A percentile compares a stretch with the other conserved stretches of the same genome.
Evolutionary conservation across 257 asterid genomes (phyloP).

Genomic region (Paulownia fortunei): DNA sequence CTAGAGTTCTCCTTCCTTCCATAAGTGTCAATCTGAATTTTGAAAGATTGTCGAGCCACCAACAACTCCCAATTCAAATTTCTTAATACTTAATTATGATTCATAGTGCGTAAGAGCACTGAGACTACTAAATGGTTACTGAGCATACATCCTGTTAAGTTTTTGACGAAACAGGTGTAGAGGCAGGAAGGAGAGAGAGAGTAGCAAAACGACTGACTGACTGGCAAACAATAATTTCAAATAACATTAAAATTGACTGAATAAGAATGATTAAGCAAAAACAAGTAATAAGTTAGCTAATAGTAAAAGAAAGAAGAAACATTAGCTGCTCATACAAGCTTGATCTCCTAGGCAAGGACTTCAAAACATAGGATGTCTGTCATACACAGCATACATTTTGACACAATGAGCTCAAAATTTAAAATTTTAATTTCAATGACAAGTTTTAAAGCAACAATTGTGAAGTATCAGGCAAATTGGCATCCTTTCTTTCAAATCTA

Average conservation of each 20-base stretch:
- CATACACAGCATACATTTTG: neutral
- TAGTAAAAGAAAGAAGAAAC: neutral
- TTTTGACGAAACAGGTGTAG: too few species aligned
- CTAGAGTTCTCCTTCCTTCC: neutral
- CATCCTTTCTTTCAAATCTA: neutral
- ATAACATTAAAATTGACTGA: too few species aligned
- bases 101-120: too few species aligned
- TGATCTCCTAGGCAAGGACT: neutral
- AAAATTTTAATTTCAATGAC: neutral
- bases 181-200: too few species aligned
- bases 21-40: neutral
- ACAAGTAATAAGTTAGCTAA: too few species aligned
- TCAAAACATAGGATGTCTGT: neutral
- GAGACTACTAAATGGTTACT: too few species aligned
- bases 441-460: neutral
- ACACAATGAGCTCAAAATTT: conserved; percentile 4
- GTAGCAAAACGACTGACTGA: too few species aligned
- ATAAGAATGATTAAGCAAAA: too few species aligned
- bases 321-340: neutral
- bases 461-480: neutral
- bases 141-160: too few species aligned
- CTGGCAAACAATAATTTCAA: too few species aligned
- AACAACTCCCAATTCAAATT: neutral
- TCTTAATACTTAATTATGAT: neutral
- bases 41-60: neutral